phyloP scores from a whole-genome alignment of 2,329 filamentous ascomycete genomes.

The Ceratocystis eucalypticola region DNA sequence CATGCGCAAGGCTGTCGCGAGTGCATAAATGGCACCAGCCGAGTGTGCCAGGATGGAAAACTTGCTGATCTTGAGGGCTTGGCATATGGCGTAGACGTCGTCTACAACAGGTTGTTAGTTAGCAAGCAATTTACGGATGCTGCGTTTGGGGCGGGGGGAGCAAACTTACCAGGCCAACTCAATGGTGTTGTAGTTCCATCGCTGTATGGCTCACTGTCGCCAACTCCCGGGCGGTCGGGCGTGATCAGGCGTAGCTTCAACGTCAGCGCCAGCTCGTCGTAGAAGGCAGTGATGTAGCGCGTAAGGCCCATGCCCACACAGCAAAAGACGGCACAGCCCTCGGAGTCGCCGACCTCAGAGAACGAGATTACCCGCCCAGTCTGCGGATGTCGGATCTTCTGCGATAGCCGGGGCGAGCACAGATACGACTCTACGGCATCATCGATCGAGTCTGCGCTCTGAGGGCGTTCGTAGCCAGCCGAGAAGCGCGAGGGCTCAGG shows the following conservation, averaged over 20 bases:
- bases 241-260: constrained; percentile 84
- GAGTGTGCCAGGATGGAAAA: constrained; percentile 95
- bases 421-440: constrained; percentile 77
- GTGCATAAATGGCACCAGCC: constrained; percentile 91
- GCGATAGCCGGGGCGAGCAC: constrained; percentile 67
- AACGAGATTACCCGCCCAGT: constrained; percentile 85
- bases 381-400: constrained; percentile 74
- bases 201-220: constrained; percentile 73
- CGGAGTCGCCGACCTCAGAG: constrained; percentile 86
- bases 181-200: constrained; percentile 76
- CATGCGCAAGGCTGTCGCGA: constrained; percentile 89
- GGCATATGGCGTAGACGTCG: constrained; percentile 89
- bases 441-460: constrained; percentile 75
- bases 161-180: constrained; percentile 70
- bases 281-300: constrained; percentile 90
- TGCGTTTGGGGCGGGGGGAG: constrained; percentile 16
- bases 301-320: constrained; percentile 97
- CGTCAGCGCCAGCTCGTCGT: constrained; percentile 84
- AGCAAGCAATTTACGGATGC: neutral
- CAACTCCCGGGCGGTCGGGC: constrained; percentile 83
- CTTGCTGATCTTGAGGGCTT: constrained; percentile 79
- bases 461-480: constrained; percentile 55
- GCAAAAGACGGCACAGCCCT: constrained; percentile 85
- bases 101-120: constrained; percentile 27
- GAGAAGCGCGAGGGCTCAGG: constrained; percentile 26